Percentiles rank a stretch among this genome's conserved stretches.
phyloP scores from a whole-genome alignment of 2,329 filamentous ascomycete genomes.

The Aulographum hederae region DNA sequence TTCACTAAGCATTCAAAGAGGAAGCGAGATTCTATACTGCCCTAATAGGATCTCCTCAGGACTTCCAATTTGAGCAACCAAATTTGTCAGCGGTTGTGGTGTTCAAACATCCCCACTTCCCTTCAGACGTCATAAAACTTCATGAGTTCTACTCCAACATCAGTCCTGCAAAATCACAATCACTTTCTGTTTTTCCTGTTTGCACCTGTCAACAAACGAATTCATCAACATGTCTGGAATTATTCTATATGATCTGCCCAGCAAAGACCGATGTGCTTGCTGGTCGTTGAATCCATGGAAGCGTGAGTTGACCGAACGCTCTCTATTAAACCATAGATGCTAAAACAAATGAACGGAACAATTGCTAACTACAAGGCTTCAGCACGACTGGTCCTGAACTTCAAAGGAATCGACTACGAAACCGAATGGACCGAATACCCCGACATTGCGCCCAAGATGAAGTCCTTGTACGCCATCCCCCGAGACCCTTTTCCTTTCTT shows the following conservation, averaged over 20 bases:
- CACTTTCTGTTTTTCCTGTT: no score
- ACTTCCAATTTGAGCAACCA: no score
- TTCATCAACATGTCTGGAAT: conserved; percentile 24
- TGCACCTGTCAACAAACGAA: no score
- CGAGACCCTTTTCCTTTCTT: background rate
- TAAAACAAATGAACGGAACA: background rate
- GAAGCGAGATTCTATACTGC: no score
- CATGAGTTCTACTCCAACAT: no score
- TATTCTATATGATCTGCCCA: conserved; percentile 45
- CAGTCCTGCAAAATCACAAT: no score
- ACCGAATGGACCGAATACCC: conserved; percentile 56
- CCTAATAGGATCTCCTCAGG: no score
- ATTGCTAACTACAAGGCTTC: conserved; percentile 6
- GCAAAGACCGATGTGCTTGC: conserved; percentile 24
- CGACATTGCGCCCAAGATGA: conserved; percentile 38
- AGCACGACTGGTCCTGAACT: conserved; percentile 51
- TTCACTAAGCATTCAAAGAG: no score
- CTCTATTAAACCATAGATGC: background rate
- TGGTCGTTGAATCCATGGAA: conserved; percentile 62
- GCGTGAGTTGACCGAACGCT: conserved; percentile 24
- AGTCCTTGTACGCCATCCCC: conserved; percentile 28
- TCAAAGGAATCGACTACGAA: conserved; percentile 46
- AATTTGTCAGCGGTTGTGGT: no score
- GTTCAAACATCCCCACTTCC: no score
- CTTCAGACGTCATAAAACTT: no score